Evolutionary conservation across 2,329 filamentous ascomycete genomes (phyloP).

Genomic region (Monosporascus sp.): DNA sequence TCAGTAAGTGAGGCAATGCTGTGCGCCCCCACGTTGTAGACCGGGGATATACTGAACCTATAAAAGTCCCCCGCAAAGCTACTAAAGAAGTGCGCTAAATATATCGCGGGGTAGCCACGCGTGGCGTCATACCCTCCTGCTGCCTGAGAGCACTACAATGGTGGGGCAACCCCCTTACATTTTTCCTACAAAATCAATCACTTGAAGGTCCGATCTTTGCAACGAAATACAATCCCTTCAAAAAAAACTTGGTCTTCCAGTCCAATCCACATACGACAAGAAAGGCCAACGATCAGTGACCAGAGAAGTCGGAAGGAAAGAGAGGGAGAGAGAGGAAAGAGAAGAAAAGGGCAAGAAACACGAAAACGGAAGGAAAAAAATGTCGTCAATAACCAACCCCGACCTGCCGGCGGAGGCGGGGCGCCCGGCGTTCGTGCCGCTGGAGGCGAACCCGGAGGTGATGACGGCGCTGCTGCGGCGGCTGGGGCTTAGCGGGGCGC

Average conservation of each 20-base stretch:
- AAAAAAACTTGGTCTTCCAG: no score
- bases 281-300: no score
- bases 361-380: constrained; percentile 1
- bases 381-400: constrained; percentile 26
- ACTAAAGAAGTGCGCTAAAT: no score
- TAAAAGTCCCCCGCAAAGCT: not conserved
- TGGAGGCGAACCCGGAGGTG: constrained; percentile 77
- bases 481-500: constrained; percentile 72
- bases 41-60: no score
- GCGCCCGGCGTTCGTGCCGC: constrained; percentile 49
- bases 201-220: no score
- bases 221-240: no score
- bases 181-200: no score
- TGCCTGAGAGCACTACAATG: not conserved
- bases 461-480: constrained; percentile 79
- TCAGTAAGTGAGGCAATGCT: no score
- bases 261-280: no score
- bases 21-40: no score
- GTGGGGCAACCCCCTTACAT: not conserved
- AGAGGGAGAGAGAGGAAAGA: no score
- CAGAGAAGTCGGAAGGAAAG: no score
- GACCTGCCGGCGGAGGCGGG: constrained; percentile 29
- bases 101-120: not conserved
- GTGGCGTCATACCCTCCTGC: not conserved
- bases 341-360: not conserved